phyloP scores from a whole-genome alignment of 1,284 basidiomycete species.

The Wallemia ichthyophaga region DNA sequence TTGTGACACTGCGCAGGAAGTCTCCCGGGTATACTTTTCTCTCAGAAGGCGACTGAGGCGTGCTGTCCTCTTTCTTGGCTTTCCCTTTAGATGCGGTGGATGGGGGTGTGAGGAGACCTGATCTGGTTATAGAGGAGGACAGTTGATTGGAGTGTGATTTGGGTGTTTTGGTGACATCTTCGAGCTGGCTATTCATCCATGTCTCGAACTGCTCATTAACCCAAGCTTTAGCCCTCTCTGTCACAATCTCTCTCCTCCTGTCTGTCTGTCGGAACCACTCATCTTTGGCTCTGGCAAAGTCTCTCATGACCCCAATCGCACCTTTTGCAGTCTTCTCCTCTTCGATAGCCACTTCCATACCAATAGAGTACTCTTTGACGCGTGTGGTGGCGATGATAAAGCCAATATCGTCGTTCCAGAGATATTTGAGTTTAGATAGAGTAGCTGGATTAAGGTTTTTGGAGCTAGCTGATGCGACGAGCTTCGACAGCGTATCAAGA shows the following conservation, averaged over 20 bases:
- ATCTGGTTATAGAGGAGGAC: background rate
- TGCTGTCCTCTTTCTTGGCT: background rate
- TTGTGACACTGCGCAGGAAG: background rate
- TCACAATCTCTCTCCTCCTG: background rate
- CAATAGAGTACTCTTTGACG: background rate
- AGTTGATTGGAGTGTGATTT: background rate
- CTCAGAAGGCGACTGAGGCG: background rate
- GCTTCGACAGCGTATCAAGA: background rate
- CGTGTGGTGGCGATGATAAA: background rate
- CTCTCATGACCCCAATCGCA: background rate
- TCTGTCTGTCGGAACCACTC: background rate
- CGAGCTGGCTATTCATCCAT: background rate
- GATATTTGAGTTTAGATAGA: background rate
- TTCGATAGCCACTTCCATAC: background rate
- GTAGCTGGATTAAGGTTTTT: background rate
- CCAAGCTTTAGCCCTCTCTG: background rate
- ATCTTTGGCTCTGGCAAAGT: background rate
- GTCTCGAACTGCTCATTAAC: background rate
- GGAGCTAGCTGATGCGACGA: background rate
- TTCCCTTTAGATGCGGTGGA: background rate
- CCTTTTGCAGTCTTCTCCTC: background rate
- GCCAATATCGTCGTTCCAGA: background rate
- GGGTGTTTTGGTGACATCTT: background rate
- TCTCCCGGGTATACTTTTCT: background rate
- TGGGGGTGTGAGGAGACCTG: background rate